Conservation (phyloP, 345 rosid species). For the Psidium friedrichsthalianum region DNA sequence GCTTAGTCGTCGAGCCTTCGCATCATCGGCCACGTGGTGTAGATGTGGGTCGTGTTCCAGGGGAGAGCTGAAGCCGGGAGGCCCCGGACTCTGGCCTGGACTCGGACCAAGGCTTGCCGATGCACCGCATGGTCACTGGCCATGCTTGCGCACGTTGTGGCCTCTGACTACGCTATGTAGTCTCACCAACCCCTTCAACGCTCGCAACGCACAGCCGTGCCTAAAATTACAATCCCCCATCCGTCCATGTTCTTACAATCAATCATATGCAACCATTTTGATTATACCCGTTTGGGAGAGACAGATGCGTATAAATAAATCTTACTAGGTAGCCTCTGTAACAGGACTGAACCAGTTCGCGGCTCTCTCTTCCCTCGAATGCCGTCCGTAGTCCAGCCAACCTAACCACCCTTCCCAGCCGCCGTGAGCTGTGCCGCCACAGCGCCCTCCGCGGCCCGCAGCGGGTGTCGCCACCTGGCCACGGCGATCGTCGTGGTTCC, state of each 20-base stretch:
- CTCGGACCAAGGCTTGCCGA: constrained; percentile 96
- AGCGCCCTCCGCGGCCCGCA: constrained; percentile 84
- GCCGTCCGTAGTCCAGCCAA: constrained; percentile 82
- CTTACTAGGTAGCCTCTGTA: constrained; percentile 88
- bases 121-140: constrained; percentile 94
- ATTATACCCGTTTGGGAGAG: background rate
- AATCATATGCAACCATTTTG: background rate
- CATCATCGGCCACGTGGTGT: constrained; percentile 13
- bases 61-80: constrained; percentile 56
- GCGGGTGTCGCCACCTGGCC: constrained; percentile 93
- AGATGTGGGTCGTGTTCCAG: constrained; percentile 29
- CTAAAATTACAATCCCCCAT: constrained; percentile 9
- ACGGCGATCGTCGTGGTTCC: constrained; percentile 77
- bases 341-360: constrained; percentile 75
- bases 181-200: constrained; percentile 85
- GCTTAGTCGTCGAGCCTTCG: background rate
- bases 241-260: background rate
- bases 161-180: constrained; percentile 97
- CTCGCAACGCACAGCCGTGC: constrained; percentile 92
- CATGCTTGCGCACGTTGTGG: constrained; percentile 87
- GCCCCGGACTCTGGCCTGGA: constrained; percentile 88
- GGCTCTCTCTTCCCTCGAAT: constrained; percentile 62
- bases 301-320: background rate
- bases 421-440: constrained; percentile 95
- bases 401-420: constrained; percentile 79